Evolutionary conservation across 106 monocot species (phyloP).

Genomic region (Acorus calamus): DNA sequence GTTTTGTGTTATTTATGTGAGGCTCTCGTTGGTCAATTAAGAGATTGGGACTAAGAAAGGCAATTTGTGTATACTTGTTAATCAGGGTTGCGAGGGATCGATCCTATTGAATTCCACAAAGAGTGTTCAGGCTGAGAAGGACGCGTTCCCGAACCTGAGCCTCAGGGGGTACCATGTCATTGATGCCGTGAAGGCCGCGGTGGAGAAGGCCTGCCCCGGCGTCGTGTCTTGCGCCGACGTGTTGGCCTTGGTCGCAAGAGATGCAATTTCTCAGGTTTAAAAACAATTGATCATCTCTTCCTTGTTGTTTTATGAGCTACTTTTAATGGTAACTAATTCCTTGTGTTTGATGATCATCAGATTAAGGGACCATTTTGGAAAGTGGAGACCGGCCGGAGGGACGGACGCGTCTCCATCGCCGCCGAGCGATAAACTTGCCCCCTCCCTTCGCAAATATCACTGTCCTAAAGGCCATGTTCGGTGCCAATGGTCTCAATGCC

Average conservation of each 20-base stretch:
- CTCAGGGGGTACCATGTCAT: too few relatives aligned
- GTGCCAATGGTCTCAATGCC: constrained; percentile 10
- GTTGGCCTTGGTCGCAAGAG: constrained; percentile 23
- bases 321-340: too few relatives aligned
- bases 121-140: too few relatives aligned
- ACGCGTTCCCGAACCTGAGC: too few relatives aligned
- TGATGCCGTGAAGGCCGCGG: too few relatives aligned
- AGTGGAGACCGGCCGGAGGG: constrained; percentile 16
- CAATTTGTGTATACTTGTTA: too few relatives aligned
- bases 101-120: too few relatives aligned
- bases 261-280: constrained; percentile 20
- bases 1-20: too few relatives aligned
- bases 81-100: too few relatives aligned
- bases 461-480: constrained; percentile 5
- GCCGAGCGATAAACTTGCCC: constrained; percentile 19
- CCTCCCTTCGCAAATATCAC: constrained; percentile 16
- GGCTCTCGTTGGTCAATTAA: too few relatives aligned
- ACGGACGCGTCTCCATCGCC: constrained; percentile 16
- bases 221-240: constrained; percentile 12
- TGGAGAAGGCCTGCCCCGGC: too few relatives aligned
- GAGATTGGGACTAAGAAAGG: too few relatives aligned
- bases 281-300: not conserved
- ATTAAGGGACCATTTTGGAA: constrained; percentile 23
- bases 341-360: constrained; percentile 9
- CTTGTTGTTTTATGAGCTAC: not conserved